Base-by-base conservation (phyloP, 1,139 yeast genomes). In the Tardiomyces depauwii region DNA sequence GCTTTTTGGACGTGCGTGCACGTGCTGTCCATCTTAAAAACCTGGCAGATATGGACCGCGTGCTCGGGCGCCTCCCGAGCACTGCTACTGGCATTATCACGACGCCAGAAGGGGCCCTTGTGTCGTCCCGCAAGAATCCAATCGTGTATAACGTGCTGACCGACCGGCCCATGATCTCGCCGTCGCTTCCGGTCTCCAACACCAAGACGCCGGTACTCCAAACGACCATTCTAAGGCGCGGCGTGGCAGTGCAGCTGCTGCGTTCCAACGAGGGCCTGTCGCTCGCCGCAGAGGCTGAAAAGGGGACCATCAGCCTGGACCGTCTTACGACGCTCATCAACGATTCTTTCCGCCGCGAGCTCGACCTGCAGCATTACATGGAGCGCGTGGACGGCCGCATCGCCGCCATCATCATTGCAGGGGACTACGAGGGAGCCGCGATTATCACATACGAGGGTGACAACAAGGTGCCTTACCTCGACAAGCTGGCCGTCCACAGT, bases 381-480 rank as follows among this genome's bases (percentile, higher is more conserved):
- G 51, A 67, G 1, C 69, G 98, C 45, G 73, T 91, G 33, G 74
- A 80, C 51, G 71, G 78, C 1, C 68, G 71, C 2, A 70, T 91
- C 7, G 91, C 96, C 0, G 82, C 86, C 0, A 63, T 91, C 13
- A 80, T 91, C 7, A 75, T 91, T 18, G 85, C 91, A 4, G 98
- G 97, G 1, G 94, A 91, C 59, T 91, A 91, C 60, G 96, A 89
- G 53, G 98, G 97, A 1, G 89, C 88, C 14, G 97, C 97, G 0
- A 81, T 91, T 11, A 74, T 91, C 36, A 91, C 98, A 0, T 82
- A 86, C 73, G 42, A 42, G 13, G 40, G 57, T 40, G 44, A 57
- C 41, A 42, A 63, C 47, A 55, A 54, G 21, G 65, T 80, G 40
- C 85, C 93, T 0, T 91, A 91, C 54, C 70, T 91, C 44, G 98